Conservation (phyloP, 768 basidiomycete species). For the Exidia glandulosa region DNA sequence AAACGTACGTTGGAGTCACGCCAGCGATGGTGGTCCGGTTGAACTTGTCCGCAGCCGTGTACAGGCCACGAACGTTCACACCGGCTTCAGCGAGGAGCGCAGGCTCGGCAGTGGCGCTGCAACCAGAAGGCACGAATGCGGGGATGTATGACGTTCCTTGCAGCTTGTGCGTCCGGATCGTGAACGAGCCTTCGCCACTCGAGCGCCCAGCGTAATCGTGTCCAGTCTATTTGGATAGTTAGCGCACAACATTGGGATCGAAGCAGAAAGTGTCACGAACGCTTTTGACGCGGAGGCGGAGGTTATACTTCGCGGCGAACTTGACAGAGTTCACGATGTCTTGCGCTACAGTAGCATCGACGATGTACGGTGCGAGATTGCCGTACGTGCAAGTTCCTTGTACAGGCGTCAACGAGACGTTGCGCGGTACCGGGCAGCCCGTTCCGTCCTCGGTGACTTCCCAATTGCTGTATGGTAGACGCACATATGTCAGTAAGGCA, state of each 20-base stretch:
- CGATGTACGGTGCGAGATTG: background rate
- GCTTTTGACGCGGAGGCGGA: background rate
- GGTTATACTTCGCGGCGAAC: background rate
- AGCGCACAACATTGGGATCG: too few relatives aligned
- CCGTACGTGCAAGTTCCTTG: background rate
- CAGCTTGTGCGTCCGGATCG: background rate
- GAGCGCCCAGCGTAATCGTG: background rate
- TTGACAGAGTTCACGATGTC: background rate
- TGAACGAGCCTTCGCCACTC: background rate
- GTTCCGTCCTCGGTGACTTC: background rate
- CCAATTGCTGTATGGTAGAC: background rate
- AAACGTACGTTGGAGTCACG: background rate
- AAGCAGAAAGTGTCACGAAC: too few relatives aligned
- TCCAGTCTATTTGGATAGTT: too few relatives aligned
- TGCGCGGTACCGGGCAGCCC: background rate
- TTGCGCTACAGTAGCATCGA: background rate
- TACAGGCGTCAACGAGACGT: background rate
- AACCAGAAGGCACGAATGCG: background rate
- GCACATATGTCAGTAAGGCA: too few relatives aligned
- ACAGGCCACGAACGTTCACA: background rate
- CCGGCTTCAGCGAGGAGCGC: background rate
- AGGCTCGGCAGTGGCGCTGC: background rate
- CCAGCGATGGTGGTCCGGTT: background rate
- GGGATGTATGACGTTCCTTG: background rate
- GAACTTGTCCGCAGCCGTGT: background rate